Evolutionary conservation across 2,329 filamentous ascomycete species (phyloP).

Genomic region (Conoideocrella luteorostrata): DNA sequence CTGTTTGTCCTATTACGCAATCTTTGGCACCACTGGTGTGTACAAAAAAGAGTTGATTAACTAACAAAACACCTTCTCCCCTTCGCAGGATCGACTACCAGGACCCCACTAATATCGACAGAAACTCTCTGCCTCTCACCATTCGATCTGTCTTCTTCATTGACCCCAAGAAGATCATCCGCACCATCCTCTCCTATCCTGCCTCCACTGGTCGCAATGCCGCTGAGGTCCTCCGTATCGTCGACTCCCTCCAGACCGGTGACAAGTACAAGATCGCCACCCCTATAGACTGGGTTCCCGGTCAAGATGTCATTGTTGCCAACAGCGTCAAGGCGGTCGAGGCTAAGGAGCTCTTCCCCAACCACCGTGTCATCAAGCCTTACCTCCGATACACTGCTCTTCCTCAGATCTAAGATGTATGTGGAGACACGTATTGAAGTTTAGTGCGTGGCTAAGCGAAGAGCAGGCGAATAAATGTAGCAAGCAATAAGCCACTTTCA

Average conservation of each 20-base stretch:
- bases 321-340: constrained; percentile 76
- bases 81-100: constrained; percentile 64
- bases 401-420: constrained; percentile 48
- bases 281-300: constrained; percentile 83
- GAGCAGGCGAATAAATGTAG: no score
- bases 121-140: constrained; percentile 82
- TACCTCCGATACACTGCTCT: constrained; percentile 69
- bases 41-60: not conserved
- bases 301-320: constrained; percentile 89
- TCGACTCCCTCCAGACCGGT: constrained; percentile 74
- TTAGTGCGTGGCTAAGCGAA: no score
- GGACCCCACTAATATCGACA: constrained; percentile 73
- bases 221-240: constrained; percentile 68
- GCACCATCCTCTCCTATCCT: constrained; percentile 87
- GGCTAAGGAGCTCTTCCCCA: constrained; percentile 81
- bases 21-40: not conserved
- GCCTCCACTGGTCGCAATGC: constrained; percentile 84
- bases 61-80: not conserved
- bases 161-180: constrained; percentile 88
- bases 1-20: not conserved
- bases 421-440: no score
- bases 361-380: constrained; percentile 62
- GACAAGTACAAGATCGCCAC: constrained; percentile 86
- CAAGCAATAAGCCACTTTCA: no score
- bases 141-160: constrained; percentile 94